phyloP scores from a whole-genome alignment of 306 rosid species.

The Vigna mungo region DNA sequence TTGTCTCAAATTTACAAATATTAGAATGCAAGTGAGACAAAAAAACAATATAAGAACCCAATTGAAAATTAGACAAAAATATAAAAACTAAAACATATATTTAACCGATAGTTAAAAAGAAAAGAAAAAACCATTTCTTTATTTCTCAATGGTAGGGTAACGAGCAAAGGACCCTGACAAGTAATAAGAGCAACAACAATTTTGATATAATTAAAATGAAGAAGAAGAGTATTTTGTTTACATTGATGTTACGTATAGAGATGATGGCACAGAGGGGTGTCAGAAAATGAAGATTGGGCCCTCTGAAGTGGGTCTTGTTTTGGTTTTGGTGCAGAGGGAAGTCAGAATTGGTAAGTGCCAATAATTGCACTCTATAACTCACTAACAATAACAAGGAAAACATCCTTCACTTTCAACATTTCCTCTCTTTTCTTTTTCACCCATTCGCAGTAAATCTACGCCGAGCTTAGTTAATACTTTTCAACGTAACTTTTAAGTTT shows the following conservation, averaged over 20 bases:
- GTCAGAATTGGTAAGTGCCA: constrained; percentile 44
- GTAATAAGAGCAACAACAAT: constrained; percentile 2
- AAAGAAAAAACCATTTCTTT: too few species aligned
- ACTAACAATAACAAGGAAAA: neutral
- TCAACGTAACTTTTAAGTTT: too few species aligned
- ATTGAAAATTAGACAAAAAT: too few species aligned
- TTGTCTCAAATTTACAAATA: too few species aligned
- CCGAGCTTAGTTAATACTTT: too few species aligned
- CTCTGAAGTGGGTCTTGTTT: constrained; percentile 55
- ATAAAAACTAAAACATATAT: too few species aligned
- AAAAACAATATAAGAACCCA: too few species aligned
- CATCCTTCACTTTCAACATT: constrained; percentile 28
- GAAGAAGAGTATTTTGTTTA: neutral
- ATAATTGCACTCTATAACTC: constrained; percentile 50
- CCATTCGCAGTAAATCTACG: too few species aligned
- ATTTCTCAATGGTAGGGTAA: neutral
- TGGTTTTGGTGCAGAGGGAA: constrained; percentile 1
- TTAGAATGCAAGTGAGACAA: too few species aligned
- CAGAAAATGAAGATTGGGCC: constrained; percentile 53
- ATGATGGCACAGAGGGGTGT: constrained; percentile 22
- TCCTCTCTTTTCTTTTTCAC: neutral
- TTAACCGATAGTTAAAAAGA: too few species aligned
- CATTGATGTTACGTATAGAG: constrained; percentile 10
- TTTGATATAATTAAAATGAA: neutral
- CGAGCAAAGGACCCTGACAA: constrained; percentile 3